Percentiles rank a stretch among this genome's conserved stretches.
phyloP scores from a whole-genome alignment of 768 basidiomycete species.

The Lanmaoa pseudosensibilis region DNA sequence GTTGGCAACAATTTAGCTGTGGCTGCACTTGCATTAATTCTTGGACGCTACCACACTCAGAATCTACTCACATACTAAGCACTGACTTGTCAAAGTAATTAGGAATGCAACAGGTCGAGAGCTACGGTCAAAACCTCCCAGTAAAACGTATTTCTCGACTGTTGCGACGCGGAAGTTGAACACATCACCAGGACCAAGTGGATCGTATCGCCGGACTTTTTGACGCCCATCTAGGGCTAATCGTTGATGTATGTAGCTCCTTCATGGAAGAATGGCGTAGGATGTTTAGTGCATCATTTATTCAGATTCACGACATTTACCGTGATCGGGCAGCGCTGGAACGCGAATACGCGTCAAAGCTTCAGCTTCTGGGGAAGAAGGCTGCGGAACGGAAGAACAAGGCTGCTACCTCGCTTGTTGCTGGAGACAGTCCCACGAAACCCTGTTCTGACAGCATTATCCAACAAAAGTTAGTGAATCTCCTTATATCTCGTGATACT shows the following conservation, averaged over 20 bases:
- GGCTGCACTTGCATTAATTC: neutral
- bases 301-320: conserved; percentile 72
- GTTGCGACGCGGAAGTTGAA: conserved; percentile 8
- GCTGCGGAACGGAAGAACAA: conserved; percentile 71
- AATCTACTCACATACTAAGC: neutral
- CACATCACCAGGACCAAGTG: conserved; percentile 61
- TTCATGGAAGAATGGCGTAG: neutral
- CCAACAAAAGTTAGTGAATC: conserved; percentile 50
- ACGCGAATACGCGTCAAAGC: conserved; percentile 74
- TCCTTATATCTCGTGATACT: neutral
- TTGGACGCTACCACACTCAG: neutral
- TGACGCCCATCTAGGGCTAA: conserved; percentile 63
- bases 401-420: conserved; percentile 50
- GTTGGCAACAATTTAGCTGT: no score
- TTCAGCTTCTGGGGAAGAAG: conserved; percentile 65
- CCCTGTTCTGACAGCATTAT: conserved; percentile 52
- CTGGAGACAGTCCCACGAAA: conserved; percentile 71
- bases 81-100: neutral
- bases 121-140: conserved; percentile 55
- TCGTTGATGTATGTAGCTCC: conserved; percentile 55
- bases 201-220: conserved; percentile 58
- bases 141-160: conserved; percentile 35
- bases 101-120: conserved; percentile 24
- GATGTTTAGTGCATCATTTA: conserved; percentile 1
- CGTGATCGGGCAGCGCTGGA: conserved; percentile 66